A percentile compares a stretch with the other conserved stretches of the same genome.
These are phyloP conservation scores for Astrephomene gubernaculifera DNA, from an alignment of 139 green algal species.

Conservation along the genomic window DNA sequence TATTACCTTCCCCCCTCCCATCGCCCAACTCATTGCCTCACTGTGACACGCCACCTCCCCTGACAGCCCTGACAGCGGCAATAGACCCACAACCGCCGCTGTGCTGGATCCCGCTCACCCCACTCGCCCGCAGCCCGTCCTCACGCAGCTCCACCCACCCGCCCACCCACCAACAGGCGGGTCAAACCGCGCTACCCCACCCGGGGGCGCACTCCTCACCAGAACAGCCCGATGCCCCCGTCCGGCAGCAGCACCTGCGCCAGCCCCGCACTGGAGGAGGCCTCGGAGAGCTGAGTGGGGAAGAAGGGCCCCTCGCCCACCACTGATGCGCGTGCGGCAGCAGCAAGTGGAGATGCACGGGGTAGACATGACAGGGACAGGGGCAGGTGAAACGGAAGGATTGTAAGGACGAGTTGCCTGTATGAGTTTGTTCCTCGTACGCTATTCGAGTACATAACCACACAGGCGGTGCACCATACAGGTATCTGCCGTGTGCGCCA, in stretches of 20 bases:
- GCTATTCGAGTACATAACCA: background rate
- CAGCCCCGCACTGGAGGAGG: background rate
- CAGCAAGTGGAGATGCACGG: background rate
- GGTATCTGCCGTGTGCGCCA: no score
- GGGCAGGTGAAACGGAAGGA: no score
- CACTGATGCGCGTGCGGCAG: no score
- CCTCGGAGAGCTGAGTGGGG: background rate
- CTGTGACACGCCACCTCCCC: background rate
- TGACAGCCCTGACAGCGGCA: background rate
- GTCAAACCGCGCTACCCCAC: background rate
- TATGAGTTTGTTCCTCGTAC: no score
- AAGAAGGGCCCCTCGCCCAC: background rate
- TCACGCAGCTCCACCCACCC: background rate
- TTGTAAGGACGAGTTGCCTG: no score
- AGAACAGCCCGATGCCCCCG: background rate
- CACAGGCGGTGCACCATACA: background rate
- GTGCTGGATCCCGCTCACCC: no score
- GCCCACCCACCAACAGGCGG: background rate
- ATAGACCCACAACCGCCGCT: background rate
- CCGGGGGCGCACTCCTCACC: background rate
- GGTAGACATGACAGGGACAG: background rate
- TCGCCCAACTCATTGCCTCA: no score
- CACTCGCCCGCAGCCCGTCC: no score
- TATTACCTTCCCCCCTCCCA: no score
- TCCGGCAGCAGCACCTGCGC: background rate